These are phyloP conservation scores for Aspergillus cavernicola DNA, from an alignment of 495 filamentous ascomycete genomes.

Conservation along the genomic window DNA sequence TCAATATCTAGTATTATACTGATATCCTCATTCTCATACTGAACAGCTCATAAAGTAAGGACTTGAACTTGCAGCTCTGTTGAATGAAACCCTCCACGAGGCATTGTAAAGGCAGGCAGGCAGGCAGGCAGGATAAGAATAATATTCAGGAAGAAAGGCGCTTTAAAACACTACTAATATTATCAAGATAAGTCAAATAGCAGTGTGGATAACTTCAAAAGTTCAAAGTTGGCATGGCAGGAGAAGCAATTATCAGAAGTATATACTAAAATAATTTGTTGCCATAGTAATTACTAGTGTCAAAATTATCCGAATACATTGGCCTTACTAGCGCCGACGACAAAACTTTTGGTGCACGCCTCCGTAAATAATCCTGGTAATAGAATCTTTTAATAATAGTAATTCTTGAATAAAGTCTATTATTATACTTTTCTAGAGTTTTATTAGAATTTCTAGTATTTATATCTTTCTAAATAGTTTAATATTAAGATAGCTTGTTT, in stretches of 20 bases:
- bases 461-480: too few relatives aligned
- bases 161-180: too few relatives aligned
- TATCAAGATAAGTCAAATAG: background rate
- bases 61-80: background rate
- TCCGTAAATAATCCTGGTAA: too few relatives aligned
- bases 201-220: background rate
- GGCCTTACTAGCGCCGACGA: background rate
- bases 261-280: background rate
- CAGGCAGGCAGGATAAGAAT: background rate
- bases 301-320: background rate
- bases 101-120: background rate
- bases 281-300: background rate
- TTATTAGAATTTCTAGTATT: too few relatives aligned
- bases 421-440: too few relatives aligned
- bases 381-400: too few relatives aligned
- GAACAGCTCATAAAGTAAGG: background rate
- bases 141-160: background rate
- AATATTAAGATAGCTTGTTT: too few relatives aligned
- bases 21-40: background rate
- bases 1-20: background rate
- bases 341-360: background rate
- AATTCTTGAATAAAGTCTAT: too few relatives aligned
- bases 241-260: background rate
- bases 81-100: background rate
- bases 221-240: background rate